phyloP scores from a whole-genome alignment of 495 filamentous ascomycete genomes.

The Aspergillus sclerotiicarbonarius region DNA sequence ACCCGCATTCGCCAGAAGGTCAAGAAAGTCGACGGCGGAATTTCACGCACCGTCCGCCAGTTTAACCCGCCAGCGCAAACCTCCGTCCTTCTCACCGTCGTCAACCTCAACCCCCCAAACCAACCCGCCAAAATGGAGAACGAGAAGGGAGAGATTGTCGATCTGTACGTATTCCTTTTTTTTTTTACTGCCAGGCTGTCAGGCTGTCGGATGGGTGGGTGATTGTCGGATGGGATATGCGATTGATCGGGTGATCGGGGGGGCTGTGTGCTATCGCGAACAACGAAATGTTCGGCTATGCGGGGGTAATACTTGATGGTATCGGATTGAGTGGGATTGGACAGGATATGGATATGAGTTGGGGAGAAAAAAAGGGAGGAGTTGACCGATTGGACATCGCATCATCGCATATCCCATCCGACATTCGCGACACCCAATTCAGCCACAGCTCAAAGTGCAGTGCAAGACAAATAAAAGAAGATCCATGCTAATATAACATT shows the following conservation, averaged over 20 bases:
- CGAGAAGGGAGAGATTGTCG: slow-evolving; percentile 98
- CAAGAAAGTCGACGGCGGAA: slow-evolving; percentile 7
- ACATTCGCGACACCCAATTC: neutral
- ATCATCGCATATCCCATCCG: slow-evolving; percentile 1
- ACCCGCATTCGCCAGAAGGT: slow-evolving; percentile 30
- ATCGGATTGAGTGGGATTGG: neutral
- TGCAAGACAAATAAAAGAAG: neutral
- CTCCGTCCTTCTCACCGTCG: slow-evolving; percentile 36
- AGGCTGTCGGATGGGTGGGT: too few relatives aligned
- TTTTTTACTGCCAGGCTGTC: slow-evolving; percentile 10
- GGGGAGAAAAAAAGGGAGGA: neutral
- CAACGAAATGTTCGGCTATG: too few relatives aligned
- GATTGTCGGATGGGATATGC: neutral
- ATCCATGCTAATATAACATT: slow-evolving; percentile 22
- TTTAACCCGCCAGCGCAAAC: slow-evolving; percentile 25
- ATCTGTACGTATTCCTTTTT: slow-evolving; percentile 68
- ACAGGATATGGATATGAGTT: neutral
- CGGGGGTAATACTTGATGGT: neutral
- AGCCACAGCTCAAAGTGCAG: too few relatives aligned
- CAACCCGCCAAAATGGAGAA: slow-evolving; percentile 79
- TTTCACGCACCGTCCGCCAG: slow-evolving; percentile 20
- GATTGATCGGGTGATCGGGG: too few relatives aligned
- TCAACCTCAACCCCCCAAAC: slow-evolving; percentile 44
- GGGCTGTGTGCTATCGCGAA: too few relatives aligned
- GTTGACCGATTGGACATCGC: neutral